Evolutionary conservation across 768 basidiomycete genomes (phyloP), one percentile per base, ranked within the genome.

Genomic region (Heimioporus sp.): DNA sequence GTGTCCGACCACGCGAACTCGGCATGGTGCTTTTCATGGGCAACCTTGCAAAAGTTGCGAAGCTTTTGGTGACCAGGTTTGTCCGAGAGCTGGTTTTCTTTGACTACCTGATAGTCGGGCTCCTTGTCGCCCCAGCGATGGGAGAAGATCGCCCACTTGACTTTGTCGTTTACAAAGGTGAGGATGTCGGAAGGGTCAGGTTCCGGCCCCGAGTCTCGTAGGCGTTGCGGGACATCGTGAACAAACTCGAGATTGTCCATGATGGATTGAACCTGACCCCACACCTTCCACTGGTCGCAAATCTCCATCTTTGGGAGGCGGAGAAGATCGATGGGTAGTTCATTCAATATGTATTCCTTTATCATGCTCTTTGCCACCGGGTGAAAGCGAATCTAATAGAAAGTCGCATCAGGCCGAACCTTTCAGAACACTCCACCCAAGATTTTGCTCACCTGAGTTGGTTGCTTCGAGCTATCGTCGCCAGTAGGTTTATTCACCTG

Each of bases 1-100:
- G 48, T 49, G 17, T 49, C 48, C 19, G 40, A 42, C 48, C 48
- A 49, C 24, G 12, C 40, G 15, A 21, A 49, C 10, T 34, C 32
- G 21, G 31, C 19, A 16, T 36, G 10, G 32, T 42, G 41, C 5
- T 24, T n/a, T 10, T 35, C 46, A 5, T 42, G 34, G 9, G 40
- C 40, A 11, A 42, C 2, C 24, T 38, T 20, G 34, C 48, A 49
- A 30, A 49, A 43, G 15, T 36, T 28, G 19, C 40, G 20, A 24
- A 49, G 48, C 13, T 49, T 49, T 15, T 35, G 32, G 17, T 42
- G 40, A 5, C 41, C 40, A 10, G 40, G 48, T 16, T 49, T 35
- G 34, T 42, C 32, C 20, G 40, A 49, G 8, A 24, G 21, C n/a
- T 48, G 17, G 9, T 43, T 43, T n/a, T 19, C 40, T 10, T 10